Evolutionary conservation across 306 rosid genomes (phyloP), one percentile per base, ranked within the genome.

Genomic region (Vigna reflexopilosa): DNA sequence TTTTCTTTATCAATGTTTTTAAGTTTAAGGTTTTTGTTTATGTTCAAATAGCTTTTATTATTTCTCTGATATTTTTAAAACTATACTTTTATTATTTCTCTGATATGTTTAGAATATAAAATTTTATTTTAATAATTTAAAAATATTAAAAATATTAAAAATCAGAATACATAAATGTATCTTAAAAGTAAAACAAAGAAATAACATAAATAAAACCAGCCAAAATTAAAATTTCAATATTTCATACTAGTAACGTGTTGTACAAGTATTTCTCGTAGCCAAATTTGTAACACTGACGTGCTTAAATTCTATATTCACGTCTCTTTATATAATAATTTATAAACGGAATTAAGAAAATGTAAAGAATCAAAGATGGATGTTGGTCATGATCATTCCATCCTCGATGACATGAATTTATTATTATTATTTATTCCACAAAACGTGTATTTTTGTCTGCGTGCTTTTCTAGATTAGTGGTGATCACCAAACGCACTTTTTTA

Each of bases 331-430:
- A 9, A 28, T 24, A n/a, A 42, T 51, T 55, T 16, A 67, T 42
- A 50, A 30, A 38, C 13, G 0, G 15, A 71, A 77, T 15, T 7
- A 34, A 13, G 28, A 44, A 6, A 26, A 70, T 17, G 26, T 66
- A 10, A 11, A 7, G 28, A 10, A 36, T 42, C 4, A 74, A 67
- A 44, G 67, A 80, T 67, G 72, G 64, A 80, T 77, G 83, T 80
- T 62, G 84, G 85, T 24, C 57, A 47, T 32, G 73, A 83, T 77
- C 59, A 86, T 80, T 83, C 54, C 76, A 44, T 61, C 63, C 83
- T 76, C 62, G 70, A 48, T 67, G 66, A 56, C 55, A 62, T 38
- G 2, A 63, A 70, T 42, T 7, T 28, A 40, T 57, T 49, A 26
- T 56, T 45, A 24, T 49, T 26, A 4, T 30, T 68, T 67, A 73